Conservation (phyloP, 345 rosid species). For the Theobroma cacao region DNA sequence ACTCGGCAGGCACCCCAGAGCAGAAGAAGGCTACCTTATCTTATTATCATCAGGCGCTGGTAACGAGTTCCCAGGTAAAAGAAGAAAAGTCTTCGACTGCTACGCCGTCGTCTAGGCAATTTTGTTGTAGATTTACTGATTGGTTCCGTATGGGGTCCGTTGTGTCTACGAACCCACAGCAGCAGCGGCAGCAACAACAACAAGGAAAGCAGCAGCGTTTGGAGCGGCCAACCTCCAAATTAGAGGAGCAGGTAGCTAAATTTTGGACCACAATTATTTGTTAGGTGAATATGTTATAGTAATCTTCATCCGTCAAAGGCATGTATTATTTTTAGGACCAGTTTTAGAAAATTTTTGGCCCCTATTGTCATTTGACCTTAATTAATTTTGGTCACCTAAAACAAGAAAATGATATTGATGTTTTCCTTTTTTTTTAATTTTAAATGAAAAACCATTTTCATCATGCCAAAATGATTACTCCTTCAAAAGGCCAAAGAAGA, state of each 20-base stretch:
- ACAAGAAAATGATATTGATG: neutral
- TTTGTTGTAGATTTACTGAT: constrained; percentile 21
- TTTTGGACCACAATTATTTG: constrained; percentile 9
- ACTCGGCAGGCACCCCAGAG: constrained; percentile 14
- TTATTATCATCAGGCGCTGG: constrained; percentile 17
- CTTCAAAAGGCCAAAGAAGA: neutral
- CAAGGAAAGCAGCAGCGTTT: neutral
- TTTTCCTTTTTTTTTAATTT: no score
- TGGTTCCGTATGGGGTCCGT: constrained; percentile 22
- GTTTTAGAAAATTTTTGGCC: neutral
- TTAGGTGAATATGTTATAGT: neutral
- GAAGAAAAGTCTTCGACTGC: neutral
- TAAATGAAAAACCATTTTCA: neutral
- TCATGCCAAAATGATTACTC: neutral
- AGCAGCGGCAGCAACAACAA: neutral
- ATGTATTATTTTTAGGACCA: neutral
- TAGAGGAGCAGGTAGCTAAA: constrained; percentile 36
- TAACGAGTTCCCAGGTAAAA: neutral
- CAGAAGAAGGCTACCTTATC: constrained; percentile 8
- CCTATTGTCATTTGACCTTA: neutral
- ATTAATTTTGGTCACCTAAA: neutral
- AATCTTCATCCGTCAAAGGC: neutral
- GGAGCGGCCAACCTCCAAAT: constrained; percentile 16
- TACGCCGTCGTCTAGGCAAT: neutral
- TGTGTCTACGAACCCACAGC: constrained; percentile 16